A percentile compares a stretch with the other conserved stretches of the same genome.
Evolutionary conservation across 139 green algal species (phyloP).

Genomic region (Picochlorum sp.): DNA sequence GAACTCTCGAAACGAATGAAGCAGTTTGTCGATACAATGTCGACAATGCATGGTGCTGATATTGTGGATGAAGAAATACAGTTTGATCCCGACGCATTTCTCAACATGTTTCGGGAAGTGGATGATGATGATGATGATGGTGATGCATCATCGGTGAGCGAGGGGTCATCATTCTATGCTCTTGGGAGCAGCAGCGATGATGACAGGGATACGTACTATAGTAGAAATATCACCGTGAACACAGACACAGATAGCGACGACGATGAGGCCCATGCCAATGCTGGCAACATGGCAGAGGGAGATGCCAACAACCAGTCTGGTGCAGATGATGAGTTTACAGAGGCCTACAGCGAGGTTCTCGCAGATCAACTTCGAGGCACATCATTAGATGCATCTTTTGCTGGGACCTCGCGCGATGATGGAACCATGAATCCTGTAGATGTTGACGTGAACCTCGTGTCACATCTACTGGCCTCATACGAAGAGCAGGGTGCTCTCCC

Average conservation of each 20-base stretch:
- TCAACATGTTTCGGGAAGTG: constrained; percentile 20
- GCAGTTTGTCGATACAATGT: constrained; percentile 36
- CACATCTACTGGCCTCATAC: constrained; percentile 63
- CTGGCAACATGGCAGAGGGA: too few relatives aligned
- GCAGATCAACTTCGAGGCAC: constrained; percentile 40
- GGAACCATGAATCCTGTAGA: constrained; percentile 37
- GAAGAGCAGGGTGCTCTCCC: constrained; percentile 56
- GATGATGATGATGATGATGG: constrained; percentile 14
- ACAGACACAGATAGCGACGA: constrained; percentile 49
- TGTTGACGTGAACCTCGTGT: constrained; percentile 67
- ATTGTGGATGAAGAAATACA: constrained; percentile 11
- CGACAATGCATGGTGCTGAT: constrained; percentile 45
- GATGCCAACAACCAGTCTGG: neutral
- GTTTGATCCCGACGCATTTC: constrained; percentile 30
- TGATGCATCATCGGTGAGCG: constrained; percentile 13
- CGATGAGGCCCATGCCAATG: neutral
- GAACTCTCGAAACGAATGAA: constrained; percentile 31
- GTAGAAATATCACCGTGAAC: neutral
- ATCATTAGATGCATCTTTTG: constrained; percentile 35
- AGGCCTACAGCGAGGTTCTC: constrained; percentile 39
- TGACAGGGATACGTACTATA: neutral
- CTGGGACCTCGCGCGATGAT: constrained; percentile 1
- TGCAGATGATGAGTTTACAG: constrained; percentile 33
- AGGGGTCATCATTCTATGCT: constrained; percentile 35
- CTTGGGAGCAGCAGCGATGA: constrained; percentile 1